phyloP scores from a whole-genome alignment of 306 rosid genomes.

The Fragaria ananassa region DNA sequence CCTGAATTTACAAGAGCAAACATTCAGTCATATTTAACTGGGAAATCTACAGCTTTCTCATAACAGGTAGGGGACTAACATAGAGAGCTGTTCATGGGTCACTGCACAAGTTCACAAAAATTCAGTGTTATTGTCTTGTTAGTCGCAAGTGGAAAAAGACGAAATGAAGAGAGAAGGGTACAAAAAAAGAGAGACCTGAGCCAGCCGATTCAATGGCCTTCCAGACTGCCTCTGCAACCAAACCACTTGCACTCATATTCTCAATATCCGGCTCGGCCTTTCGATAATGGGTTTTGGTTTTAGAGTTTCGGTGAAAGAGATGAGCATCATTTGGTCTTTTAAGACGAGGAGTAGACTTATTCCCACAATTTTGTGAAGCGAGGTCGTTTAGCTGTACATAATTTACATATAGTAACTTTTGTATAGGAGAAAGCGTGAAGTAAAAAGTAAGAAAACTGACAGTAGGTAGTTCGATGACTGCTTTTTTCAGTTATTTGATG shows the following conservation, averaged over 20 bases:
- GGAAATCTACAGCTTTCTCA: not conserved
- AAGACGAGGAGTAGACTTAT: too few species aligned
- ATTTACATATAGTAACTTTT: too few species aligned
- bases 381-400: too few species aligned
- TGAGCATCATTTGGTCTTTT: too few species aligned
- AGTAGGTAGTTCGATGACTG: too few species aligned
- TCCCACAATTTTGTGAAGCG: too few species aligned
- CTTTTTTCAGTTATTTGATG: too few species aligned
- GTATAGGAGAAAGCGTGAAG: too few species aligned
- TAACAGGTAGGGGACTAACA: constrained; percentile 33
- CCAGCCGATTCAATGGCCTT: constrained; percentile 37
- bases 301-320: too few species aligned
- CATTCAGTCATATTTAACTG: not conserved
- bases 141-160: not conserved
- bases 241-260: constrained; percentile 35
- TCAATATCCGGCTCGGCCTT: not conserved
- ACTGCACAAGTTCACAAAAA: constrained; percentile 27
- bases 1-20: constrained; percentile 34
- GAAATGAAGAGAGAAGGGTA: not conserved
- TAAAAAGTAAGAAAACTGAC: too few species aligned
- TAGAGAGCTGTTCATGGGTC: constrained; percentile 46
- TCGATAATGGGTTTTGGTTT: too few species aligned
- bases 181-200: constrained; percentile 25
- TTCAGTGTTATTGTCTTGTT: not conserved
- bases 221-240: constrained; percentile 50